Base-by-base conservation (phyloP, 805 yeast genomes). In the Saturnispora sanitii region DNA sequence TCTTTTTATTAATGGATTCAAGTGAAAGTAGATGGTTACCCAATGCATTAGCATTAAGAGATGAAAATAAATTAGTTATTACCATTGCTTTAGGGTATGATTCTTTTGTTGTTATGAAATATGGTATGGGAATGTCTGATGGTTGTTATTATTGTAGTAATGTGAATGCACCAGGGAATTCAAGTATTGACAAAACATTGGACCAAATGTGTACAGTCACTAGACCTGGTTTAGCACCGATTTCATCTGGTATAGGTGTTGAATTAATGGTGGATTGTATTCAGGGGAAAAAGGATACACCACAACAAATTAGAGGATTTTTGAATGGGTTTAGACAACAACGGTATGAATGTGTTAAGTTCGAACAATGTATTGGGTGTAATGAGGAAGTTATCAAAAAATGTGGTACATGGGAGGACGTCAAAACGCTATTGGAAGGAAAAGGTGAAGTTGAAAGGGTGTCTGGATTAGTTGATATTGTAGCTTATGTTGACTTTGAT, bases 151-250 rank as follows among this genome's bases (percentile, higher is more conserved):
- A 82, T 59, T 92, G 99, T 60, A 85, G 86, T 56, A 98, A 92
- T 56, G 88, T 92, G 7, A 86, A 86, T 39, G 97, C 96, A 0
- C 98, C 99, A 0, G 67, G 77, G 2, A 95, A 92, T 56, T 81
- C 94, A 43, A 62, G 85, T n/a, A 70, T 84, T 0, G 94, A 87
- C 53, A 68, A 95, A 38, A 83, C 96, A 0, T 64, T 92, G 42
- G 99, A 92, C 61, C 97, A 92, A 60, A 92, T 92, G 96, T 92
- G 99, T 55, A 92, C 99, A 0, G 98, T 92, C 1, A 92, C 98
- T 0, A 68, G 98, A 31, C 97, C 99, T 0, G 98, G 99, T 1
- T 88, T 82, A 1, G 95, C 99, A 0, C 64, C 82, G 51, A 64
- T 86, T 61, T 96, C 97, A 0, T 74, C 95, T 0, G 76, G 96